Base-by-base conservation (phyloP, 2,329 filamentous ascomycete species). In the Sporothrix euskadiensis region DNA sequence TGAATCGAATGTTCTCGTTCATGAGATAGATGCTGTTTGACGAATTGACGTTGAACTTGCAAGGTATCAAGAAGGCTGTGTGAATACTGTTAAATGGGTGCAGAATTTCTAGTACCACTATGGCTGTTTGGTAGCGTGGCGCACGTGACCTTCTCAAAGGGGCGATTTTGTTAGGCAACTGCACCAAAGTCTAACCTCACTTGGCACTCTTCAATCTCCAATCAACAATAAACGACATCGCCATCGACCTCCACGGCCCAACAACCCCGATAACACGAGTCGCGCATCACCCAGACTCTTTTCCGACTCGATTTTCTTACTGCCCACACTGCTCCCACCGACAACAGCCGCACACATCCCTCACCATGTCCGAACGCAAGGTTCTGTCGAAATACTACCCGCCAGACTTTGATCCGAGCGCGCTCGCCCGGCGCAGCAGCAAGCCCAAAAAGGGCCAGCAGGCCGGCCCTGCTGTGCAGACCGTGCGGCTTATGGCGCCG, bases 351-450 rank as follows among this genome's bases (percentile, higher is more conserved):
- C 32, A 19, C 30, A 9, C 61, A 30, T 8, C 61, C 22, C 12
- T 5, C 76, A 79, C 75, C 69, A 84, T 84, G 83, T 83, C 83
- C 74, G 83, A 84, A 75, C 83, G 83, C 76, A 84, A 84, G 80
- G 83, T 84, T 56, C 77, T 83, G 59, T 66, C 69, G 32, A 80
- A 80, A 73, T 79, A 80, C 77, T 81, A 80, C 78, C 88, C 88
- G 83, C 92, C 82, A 85, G 94, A 98, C 81, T 99, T 98, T 82
- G 96, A 99, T 82, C 95, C 95, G 14, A 90, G 90, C 35, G 90
- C 92, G 78, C 88, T 98, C 82, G 87, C 87, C 35, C 90, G 93
- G 22, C 88, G 88, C 75, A 90, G 85, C 39, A 88, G 90, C 65
- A 74, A 73, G 44, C 69, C 71, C 9, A 94, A 70, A 22, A 54